phyloP scores from a whole-genome alignment of 1,284 basidiomycete genomes.

The Thecaphora thlaspeos region DNA sequence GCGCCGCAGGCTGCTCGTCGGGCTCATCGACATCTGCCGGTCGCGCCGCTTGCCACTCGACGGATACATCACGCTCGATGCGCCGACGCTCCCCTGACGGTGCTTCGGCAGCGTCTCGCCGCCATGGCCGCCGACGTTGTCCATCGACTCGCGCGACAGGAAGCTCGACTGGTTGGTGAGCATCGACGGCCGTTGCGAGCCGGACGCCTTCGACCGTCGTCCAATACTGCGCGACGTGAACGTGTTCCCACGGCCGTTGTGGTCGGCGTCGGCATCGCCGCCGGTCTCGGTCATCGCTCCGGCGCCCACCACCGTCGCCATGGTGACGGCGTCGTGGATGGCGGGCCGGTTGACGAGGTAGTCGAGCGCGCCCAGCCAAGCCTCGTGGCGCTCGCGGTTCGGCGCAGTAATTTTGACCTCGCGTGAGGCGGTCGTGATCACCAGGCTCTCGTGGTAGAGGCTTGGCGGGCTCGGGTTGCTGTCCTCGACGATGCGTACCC shows the following conservation, averaged over 20 bases:
- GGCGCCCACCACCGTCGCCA: slow-evolving; percentile 22
- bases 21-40: slow-evolving; percentile 29
- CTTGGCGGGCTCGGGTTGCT: slow-evolving; percentile 90
- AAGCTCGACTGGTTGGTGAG: slow-evolving; percentile 54
- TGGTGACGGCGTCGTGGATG: slow-evolving; percentile 29
- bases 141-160: slow-evolving; percentile 48
- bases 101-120: slow-evolving; percentile 68
- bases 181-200: slow-evolving; percentile 13
- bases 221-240: slow-evolving; percentile 13
- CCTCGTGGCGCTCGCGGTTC: slow-evolving; percentile 89
- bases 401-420: slow-evolving; percentile 98
- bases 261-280: no score
- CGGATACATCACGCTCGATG: slow-evolving; percentile 61
- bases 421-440: slow-evolving; percentile 85
- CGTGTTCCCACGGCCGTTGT: no score
- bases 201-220: slow-evolving; percentile 21
- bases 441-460: slow-evolving; percentile 84
- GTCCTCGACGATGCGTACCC: slow-evolving; percentile 84
- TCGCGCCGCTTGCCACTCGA: slow-evolving; percentile 74
- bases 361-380: slow-evolving; percentile 73
- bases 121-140: slow-evolving; percentile 46
- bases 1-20: slow-evolving; percentile 16
- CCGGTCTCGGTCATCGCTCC: slow-evolving; percentile 22
- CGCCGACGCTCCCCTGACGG: slow-evolving; percentile 66
- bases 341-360: slow-evolving; percentile 42